Conservation (phyloP, 2,329 filamentous ascomycete species). For the Penicillium glabrum region DNA sequence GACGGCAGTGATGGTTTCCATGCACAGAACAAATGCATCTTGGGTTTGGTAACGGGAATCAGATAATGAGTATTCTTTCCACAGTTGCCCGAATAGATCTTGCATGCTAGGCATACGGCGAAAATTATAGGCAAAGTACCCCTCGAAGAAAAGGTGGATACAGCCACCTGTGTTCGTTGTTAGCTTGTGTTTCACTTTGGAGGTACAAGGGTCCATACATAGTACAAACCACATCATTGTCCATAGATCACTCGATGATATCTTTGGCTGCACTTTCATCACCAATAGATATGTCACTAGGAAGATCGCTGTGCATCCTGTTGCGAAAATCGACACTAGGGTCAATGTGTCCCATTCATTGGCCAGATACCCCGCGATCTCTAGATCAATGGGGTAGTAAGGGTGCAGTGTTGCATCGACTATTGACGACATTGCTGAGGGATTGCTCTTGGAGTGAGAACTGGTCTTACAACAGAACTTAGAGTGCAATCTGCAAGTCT, state of each 20-base stretch:
- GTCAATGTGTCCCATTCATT: conserved; percentile 6
- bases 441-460: no score
- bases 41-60: conserved; percentile 80
- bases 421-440: background rate
- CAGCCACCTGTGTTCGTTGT: conserved; percentile 6
- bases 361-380: conserved; percentile 2
- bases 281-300: background rate
- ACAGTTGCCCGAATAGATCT: conserved; percentile 73
- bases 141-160: conserved; percentile 73
- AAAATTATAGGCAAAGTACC: conserved; percentile 69
- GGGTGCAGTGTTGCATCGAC: conserved; percentile 5
- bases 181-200: background rate
- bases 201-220: background rate
- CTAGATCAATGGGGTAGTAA: conserved; percentile 8
- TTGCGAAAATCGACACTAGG: conserved; percentile 4
- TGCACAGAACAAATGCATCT: conserved; percentile 77
- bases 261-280: conserved; percentile 6
- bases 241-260: background rate
- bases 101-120: conserved; percentile 60
- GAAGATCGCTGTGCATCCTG: conserved; percentile 5
- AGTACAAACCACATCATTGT: conserved; percentile 8
- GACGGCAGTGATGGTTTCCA: conserved; percentile 73
- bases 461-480: background rate
- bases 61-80: conserved; percentile 85
- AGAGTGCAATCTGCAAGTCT: no score